phyloP scores from a whole-genome alignment of 345 rosid genomes.

The Pseudoturritis turrita region DNA sequence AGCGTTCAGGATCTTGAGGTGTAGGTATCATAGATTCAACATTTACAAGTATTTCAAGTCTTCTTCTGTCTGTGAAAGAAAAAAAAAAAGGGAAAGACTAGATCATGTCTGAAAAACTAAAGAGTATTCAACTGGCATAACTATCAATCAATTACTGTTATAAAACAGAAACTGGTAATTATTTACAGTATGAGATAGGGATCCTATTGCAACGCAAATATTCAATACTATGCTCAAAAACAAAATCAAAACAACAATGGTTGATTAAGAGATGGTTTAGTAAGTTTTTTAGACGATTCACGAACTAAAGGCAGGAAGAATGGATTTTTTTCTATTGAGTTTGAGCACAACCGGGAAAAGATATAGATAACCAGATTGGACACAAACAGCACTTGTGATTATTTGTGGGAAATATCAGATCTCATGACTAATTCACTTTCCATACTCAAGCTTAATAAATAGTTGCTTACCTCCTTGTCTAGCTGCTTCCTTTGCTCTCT shows the following conservation, averaged over 20 bases:
- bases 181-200: not conserved
- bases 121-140: not conserved
- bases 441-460: not conserved
- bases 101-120: not conserved
- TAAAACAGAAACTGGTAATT: not conserved
- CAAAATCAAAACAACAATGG: not conserved
- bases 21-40: constrained; percentile 81
- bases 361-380: not conserved
- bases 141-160: not conserved
- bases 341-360: not conserved
- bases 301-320: not conserved
- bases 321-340: not conserved
- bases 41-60: constrained; percentile 56
- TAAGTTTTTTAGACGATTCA: not conserved
- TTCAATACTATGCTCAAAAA: not conserved
- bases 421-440: not conserved
- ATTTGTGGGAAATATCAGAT: not conserved
- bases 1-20: constrained; percentile 71
- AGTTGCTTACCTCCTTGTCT: constrained; percentile 47
- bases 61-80: constrained; percentile 51
- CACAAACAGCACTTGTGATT: not conserved
- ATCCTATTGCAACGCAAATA: not conserved
- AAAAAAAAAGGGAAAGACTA: not conserved
- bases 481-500: constrained; percentile 60
- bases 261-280: not conserved